A percentile compares a stretch with the other conserved stretches of the same genome.
phyloP scores from a whole-genome alignment of 2,329 filamentous ascomycete species.

The Teratosphaeria zuluensis region DNA sequence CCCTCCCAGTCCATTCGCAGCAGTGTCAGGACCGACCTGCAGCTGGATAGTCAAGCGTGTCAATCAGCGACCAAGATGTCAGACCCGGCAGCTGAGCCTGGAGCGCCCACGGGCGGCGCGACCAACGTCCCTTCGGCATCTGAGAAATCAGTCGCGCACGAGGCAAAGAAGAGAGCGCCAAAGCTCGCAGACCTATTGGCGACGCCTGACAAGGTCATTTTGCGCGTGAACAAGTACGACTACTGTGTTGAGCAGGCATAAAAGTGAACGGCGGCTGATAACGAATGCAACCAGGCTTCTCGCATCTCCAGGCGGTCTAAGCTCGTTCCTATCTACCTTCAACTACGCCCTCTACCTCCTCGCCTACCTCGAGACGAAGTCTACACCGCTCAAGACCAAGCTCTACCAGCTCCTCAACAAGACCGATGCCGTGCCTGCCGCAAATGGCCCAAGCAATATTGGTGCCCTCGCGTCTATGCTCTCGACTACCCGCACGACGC shows the following conservation, averaged over 20 bases:
- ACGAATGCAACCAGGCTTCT: conserved; percentile 27
- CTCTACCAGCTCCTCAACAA: conserved; percentile 26
- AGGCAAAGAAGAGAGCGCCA: conserved; percentile 19
- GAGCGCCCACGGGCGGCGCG: conserved; percentile 26
- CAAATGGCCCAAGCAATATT: conserved; percentile 18
- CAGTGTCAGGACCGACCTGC: neutral
- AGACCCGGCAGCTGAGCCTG: conserved; percentile 27
- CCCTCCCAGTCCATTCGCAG: neutral
- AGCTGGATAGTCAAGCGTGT: neutral
- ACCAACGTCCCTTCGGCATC: conserved; percentile 18
- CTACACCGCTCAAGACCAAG: conserved; percentile 25
- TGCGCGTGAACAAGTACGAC: conserved; percentile 37
- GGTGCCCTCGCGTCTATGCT: conserved; percentile 30
- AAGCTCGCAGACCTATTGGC: conserved; percentile 21
- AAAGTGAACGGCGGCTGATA: neutral
- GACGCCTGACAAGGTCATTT: conserved; percentile 29
- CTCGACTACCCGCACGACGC: conserved; percentile 33
- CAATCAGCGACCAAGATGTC: conserved; percentile 22
- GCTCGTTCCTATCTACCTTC: conserved; percentile 36
- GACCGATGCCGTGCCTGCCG: conserved; percentile 15
- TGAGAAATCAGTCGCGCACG: conserved; percentile 23
- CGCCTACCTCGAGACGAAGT: conserved; percentile 31
- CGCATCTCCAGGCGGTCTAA: conserved; percentile 35
- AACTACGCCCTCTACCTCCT: conserved; percentile 39
- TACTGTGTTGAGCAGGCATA: neutral